phyloP scores from a whole-genome alignment of 805 yeast species.

The Starmerella etchellsii region DNA sequence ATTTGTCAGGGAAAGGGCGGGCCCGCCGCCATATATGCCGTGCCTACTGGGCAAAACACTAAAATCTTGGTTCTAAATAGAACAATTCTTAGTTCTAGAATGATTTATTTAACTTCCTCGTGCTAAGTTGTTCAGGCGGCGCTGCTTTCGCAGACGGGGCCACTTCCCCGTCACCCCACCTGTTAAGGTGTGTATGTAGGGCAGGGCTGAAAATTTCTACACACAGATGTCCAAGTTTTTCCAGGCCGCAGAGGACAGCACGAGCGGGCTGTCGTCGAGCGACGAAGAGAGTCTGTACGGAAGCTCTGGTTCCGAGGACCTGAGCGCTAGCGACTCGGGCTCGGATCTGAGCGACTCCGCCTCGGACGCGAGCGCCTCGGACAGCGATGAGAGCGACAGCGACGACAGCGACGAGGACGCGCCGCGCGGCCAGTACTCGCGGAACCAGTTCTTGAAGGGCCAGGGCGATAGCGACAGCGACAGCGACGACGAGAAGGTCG shows the following conservation, averaged over 20 bases:
- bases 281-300: slow-evolving; percentile 47
- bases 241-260: slow-evolving; percentile 34
- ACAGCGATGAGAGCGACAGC: slow-evolving; percentile 37
- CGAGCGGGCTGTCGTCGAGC: slow-evolving; percentile 48
- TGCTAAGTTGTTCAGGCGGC: too few relatives aligned
- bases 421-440: slow-evolving; percentile 25
- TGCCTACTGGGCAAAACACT: too few relatives aligned
- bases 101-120: too few relatives aligned
- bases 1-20: too few relatives aligned
- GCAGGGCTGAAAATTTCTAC: slow-evolving; percentile 14
- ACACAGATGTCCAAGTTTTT: slow-evolving; percentile 79
- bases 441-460: slow-evolving; percentile 28
- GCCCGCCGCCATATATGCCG: too few relatives aligned
- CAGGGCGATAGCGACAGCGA: slow-evolving; percentile 37
- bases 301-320: slow-evolving; percentile 27
- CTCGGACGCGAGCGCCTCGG: slow-evolving; percentile 31
- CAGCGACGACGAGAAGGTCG: slow-evolving; percentile 57
- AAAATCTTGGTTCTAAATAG: too few relatives aligned
- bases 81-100: too few relatives aligned
- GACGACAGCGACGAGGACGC: slow-evolving; percentile 30
- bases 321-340: slow-evolving; percentile 30
- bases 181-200: too few relatives aligned
- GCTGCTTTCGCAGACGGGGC: too few relatives aligned
- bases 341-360: slow-evolving; percentile 26
- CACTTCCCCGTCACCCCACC: too few relatives aligned